A percentile compares a stretch with the other conserved stretches of the same genome.
Conservation (phyloP, 495 filamentous ascomycete species). For the Elaphomyces granulatus region DNA sequence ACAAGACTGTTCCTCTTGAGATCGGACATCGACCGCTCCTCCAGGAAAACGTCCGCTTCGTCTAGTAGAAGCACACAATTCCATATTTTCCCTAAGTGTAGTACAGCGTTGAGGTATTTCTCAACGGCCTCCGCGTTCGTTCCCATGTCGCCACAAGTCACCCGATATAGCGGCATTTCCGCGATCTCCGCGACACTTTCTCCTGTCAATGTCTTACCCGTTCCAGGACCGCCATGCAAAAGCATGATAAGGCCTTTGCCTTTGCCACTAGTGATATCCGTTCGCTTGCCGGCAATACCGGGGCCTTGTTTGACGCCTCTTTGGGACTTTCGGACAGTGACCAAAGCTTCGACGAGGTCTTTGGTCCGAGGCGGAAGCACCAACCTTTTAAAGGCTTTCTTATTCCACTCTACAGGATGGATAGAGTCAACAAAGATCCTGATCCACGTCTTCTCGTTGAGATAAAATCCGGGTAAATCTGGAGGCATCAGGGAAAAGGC, state of each 20-base stretch:
- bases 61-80: conserved; percentile 39
- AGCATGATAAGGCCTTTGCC: conserved; percentile 47
- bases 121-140: conserved; percentile 36
- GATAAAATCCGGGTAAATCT: conserved; percentile 7
- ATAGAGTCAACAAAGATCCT: conserved; percentile 23
- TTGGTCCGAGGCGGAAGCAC: conserved; percentile 39
- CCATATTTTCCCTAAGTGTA: conserved; percentile 37
- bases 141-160: conserved; percentile 43
- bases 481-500: conserved; percentile 4
- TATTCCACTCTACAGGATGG: conserved; percentile 36
- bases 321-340: conserved; percentile 27
- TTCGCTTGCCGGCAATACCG: conserved; percentile 13
- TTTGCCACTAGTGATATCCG: conserved; percentile 37
- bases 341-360: conserved; percentile 37
- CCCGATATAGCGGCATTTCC: conserved; percentile 36
- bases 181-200: conserved; percentile 39
- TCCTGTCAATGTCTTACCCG: conserved; percentile 46
- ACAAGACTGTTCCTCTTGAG: conserved; percentile 31
- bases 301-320: no score
- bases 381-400: conserved; percentile 38
- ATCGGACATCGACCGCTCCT: conserved; percentile 19
- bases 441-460: conserved; percentile 26
- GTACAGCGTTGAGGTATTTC: conserved; percentile 31
- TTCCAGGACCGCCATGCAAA: conserved; percentile 42
- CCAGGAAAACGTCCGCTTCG: conserved; percentile 35